Evolutionary conservation across 192 early-diverging fungal genomes (phyloP), one percentile per base, ranked within the genome.

Genomic region (Pilobolus umbonatus): DNA sequence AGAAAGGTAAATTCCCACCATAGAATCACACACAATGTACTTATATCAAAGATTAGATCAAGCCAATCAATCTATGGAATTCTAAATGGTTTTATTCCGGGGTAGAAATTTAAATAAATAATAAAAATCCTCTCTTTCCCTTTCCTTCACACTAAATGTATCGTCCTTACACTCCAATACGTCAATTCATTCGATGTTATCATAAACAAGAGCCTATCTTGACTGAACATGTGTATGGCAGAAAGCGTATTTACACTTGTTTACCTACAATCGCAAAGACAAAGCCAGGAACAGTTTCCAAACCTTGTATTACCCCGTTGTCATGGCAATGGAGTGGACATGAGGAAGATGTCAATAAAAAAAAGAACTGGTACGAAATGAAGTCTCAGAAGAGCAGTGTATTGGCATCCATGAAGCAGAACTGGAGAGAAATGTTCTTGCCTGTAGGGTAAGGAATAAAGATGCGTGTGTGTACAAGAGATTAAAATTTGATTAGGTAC

Each of bases 341-440:
- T 12, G 25, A 15, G 7, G 60, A 57, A 28, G n/a, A 44, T 22
- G 28, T 14, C 14, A 40, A 39, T 22, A 54, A 54, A 5, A 34
- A 25, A 29, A 39, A 14, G 14, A 12, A 31, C 24, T 45, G 45
- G 47, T 39, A 45, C 46, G 51, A 53, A 60, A 24, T 57, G n/a
- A 47, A 48, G 17, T 45, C 28, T 1, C 49, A 43, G n/a, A 39
- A 21, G 17, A 34, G 54, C 29, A 36, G 57, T 46, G 45, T 65
- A 9, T 49, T 69, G 14, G 52, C 19, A 19, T 57, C 66, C 19
- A 32, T 69, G 19, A 72, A 66, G 21, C 69, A 71, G 38, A 72
- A 64, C n/a, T 44, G 80, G 24, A 57, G 78, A 45, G 74, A 77
- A 28, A 79, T 83, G 68, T 85, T 83, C 45, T 49, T 85, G 31